Conservation (phyloP, 495 filamentous ascomycete genomes). For the Cenococcum geophilum region DNA sequence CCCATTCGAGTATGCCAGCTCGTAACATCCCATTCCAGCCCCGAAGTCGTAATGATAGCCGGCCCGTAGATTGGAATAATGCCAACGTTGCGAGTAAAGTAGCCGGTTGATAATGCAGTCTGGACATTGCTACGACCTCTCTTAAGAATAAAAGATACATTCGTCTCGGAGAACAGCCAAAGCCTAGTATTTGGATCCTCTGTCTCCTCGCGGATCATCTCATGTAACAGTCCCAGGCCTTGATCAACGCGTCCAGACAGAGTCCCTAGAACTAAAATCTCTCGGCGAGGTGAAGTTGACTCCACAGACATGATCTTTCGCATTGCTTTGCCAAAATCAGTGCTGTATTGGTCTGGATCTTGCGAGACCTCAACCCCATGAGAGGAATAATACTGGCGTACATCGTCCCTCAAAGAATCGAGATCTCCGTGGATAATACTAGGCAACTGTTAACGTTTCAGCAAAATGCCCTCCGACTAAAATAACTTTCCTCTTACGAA, state of each 20-base stretch:
- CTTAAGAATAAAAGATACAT: slow-evolving; percentile 71
- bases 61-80: slow-evolving; percentile 76
- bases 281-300: slow-evolving; percentile 5
- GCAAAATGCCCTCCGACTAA: slow-evolving; percentile 1
- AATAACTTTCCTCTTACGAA: slow-evolving; percentile 38
- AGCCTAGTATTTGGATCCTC: slow-evolving; percentile 29
- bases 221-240: slow-evolving; percentile 78
- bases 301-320: slow-evolving; percentile 47
- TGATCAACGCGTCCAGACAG: slow-evolving; percentile 89
- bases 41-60: slow-evolving; percentile 64
- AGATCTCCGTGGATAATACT: slow-evolving; percentile 77
- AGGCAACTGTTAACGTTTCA: slow-evolving; percentile 46
- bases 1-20: slow-evolving; percentile 80
- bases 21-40: slow-evolving; percentile 84
- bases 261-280: slow-evolving; percentile 70
- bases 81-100: slow-evolving; percentile 64
- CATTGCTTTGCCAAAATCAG: slow-evolving; percentile 74
- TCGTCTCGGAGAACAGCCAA: slow-evolving; percentile 65
- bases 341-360: slow-evolving; percentile 74
- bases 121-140: slow-evolving; percentile 61
- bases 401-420: slow-evolving; percentile 63
- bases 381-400: slow-evolving; percentile 54
- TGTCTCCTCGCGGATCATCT: slow-evolving; percentile 47
- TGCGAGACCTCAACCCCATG: slow-evolving; percentile 52
- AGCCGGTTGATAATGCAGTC: slow-evolving; percentile 44